phyloP scores from a whole-genome alignment of 176 grass and related monocot species.

The Cymbopogon citratus region DNA sequence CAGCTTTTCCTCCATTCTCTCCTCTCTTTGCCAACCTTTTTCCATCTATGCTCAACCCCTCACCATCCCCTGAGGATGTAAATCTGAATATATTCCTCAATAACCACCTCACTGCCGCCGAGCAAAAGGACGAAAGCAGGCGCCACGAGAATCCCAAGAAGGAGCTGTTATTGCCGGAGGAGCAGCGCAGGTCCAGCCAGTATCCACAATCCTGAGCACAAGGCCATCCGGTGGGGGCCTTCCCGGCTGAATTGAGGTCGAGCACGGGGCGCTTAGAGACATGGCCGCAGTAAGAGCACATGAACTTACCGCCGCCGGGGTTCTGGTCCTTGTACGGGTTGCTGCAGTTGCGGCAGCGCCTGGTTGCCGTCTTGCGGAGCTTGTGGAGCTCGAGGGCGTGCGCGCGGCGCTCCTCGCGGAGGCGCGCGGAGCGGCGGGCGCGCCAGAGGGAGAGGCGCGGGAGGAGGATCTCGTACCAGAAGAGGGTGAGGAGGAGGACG shows the following conservation, averaged over 20 bases:
- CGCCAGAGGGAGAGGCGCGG: slow-evolving; percentile 78
- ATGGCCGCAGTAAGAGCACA: slow-evolving; percentile 91
- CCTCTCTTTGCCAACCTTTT: slow-evolving; percentile 48
- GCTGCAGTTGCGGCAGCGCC: slow-evolving; percentile 87
- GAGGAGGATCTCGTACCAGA: slow-evolving; percentile 97
- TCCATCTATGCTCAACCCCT: slow-evolving; percentile 28
- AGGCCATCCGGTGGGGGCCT: slow-evolving; percentile 47
- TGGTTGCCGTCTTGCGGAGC: slow-evolving; percentile 76
- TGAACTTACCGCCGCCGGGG: slow-evolving; percentile 79
- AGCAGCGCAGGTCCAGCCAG: slow-evolving; percentile 48
- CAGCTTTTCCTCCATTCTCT: slow-evolving; percentile 53
- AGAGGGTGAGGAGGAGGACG: slow-evolving; percentile 90
- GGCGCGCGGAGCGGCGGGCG: slow-evolving; percentile 62
- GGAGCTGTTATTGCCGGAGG: slow-evolving; percentile 28
- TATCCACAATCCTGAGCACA: slow-evolving; percentile 71
- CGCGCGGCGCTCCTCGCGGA: slow-evolving; percentile 64
- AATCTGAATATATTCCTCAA: slow-evolving; percentile 61
- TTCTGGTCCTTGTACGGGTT: slow-evolving; percentile 93
- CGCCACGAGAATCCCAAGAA: slow-evolving; percentile 46
- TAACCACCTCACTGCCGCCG: slow-evolving; percentile 38
- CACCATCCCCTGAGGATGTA: slow-evolving; percentile 30
- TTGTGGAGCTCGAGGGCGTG: slow-evolving; percentile 79
- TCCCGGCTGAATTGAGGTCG: slow-evolving; percentile 42
- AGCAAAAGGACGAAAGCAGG: slow-evolving; percentile 28
- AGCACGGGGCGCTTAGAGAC: slow-evolving; percentile 83